A percentile compares a stretch with the other conserved stretches of the same genome.
phyloP scores from a whole-genome alignment of 2,329 filamentous ascomycete species.

The Aschersonia sp. region DNA sequence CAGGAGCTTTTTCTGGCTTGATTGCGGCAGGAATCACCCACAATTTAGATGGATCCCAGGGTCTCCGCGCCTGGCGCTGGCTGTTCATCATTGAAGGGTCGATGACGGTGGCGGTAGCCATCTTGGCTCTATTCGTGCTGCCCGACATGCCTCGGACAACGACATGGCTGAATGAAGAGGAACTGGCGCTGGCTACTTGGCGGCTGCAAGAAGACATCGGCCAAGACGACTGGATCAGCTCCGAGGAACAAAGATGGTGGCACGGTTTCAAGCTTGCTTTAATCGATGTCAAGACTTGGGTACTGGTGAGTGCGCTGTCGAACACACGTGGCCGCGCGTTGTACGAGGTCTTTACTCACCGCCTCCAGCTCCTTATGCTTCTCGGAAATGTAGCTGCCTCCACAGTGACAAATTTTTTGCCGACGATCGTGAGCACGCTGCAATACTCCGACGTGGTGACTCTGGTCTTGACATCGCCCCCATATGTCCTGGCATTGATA shows the following conservation, averaged over 20 bases:
- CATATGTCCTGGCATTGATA: constrained; percentile 48
- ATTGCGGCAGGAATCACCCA: constrained; percentile 50
- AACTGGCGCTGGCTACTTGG: constrained; percentile 44
- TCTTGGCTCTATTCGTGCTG: constrained; percentile 40
- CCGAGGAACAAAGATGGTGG: constrained; percentile 38
- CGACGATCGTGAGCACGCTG: constrained; percentile 54
- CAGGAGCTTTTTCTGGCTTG: constrained; percentile 56
- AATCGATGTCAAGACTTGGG: constrained; percentile 43
- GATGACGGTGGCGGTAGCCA: constrained; percentile 47
- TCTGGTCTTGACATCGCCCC: constrained; percentile 49
- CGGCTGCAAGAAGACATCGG: constrained; percentile 50
- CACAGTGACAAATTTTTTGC: constrained; percentile 55
- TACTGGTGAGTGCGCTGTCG: constrained; percentile 27
- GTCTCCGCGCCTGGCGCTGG: constrained; percentile 45
- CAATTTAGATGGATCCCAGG: constrained; percentile 46
- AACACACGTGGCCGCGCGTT: background rate
- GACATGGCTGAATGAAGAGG: constrained; percentile 24
- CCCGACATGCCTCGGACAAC: constrained; percentile 26
- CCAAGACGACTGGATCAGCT: constrained; percentile 46
- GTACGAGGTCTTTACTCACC: background rate
- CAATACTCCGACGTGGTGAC: constrained; percentile 46
- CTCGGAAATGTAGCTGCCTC: constrained; percentile 42
- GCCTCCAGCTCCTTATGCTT: constrained; percentile 32
- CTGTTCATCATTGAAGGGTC: constrained; percentile 49
- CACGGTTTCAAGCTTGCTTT: constrained; percentile 41